phyloP scores from a whole-genome alignment of 108 stramenopile species.

The Epipyxis sp. region DNA sequence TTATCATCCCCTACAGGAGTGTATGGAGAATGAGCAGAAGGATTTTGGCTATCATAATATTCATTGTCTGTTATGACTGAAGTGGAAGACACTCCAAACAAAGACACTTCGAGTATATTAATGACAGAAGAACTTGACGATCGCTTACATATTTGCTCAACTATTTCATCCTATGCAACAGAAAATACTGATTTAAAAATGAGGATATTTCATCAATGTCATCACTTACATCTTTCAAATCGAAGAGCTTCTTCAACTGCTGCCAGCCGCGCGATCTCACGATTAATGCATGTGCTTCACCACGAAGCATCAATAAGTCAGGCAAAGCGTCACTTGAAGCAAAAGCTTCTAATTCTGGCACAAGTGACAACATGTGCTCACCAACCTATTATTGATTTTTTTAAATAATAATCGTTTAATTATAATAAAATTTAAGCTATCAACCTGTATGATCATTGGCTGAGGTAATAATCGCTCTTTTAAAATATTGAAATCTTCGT shows the following conservation, averaged over 20 bases:
- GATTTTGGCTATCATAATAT: not conserved
- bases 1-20: not conserved
- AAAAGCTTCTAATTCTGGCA: slow-evolving; percentile 25
- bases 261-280: not conserved
- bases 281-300: not conserved
- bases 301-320: not conserved
- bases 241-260: not conserved
- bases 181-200: not conserved
- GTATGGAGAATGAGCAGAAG: not conserved
- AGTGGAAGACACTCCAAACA: not conserved
- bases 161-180: not conserved
- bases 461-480: slow-evolving; percentile 6
- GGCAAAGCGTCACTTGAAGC: slow-evolving; percentile 1
- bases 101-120: not conserved
- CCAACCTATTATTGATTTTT: no score
- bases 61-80: not conserved
- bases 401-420: no score
- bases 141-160: not conserved
- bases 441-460: slow-evolving; percentile 2
- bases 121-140: not conserved
- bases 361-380: slow-evolving; percentile 4
- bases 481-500: not conserved
- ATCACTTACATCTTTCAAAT: not conserved
- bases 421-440: not conserved
- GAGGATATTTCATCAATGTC: not conserved